phyloP scores from a whole-genome alignment of 2,329 filamentous ascomycete genomes.

The Diaporthe vaccinii region DNA sequence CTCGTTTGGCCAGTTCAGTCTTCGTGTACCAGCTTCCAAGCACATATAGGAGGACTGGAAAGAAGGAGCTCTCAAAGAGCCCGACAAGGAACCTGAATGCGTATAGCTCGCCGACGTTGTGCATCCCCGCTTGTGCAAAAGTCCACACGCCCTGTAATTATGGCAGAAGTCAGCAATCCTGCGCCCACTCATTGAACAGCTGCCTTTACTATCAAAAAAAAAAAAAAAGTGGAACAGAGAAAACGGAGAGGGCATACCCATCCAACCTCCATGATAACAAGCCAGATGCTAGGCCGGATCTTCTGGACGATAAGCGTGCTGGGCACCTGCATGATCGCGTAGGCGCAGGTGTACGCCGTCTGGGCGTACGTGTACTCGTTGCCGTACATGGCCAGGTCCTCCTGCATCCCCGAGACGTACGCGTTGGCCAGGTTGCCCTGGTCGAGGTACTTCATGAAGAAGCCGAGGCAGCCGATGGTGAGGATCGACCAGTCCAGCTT shows the following conservation, averaged over 20 bases:
- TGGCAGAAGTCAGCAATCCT: neutral
- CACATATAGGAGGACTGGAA: conserved; percentile 48
- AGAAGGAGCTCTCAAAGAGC: conserved; percentile 50
- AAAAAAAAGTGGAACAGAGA: neutral
- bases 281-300: conserved; percentile 49
- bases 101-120: conserved; percentile 46
- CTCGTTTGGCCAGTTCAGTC: conserved; percentile 48
- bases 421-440: conserved; percentile 46
- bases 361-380: conserved; percentile 46
- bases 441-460: conserved; percentile 48
- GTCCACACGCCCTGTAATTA: conserved; percentile 44
- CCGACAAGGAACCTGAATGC: conserved; percentile 52
- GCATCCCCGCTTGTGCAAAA: conserved; percentile 47
- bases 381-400: conserved; percentile 43
- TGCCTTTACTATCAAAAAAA: too few species aligned
- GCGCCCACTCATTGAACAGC: neutral
- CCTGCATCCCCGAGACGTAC: conserved; percentile 46
- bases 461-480: conserved; percentile 43
- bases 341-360: conserved; percentile 45
- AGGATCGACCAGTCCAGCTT: conserved; percentile 48
- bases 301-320: conserved; percentile 49
- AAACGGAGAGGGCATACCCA: conserved; percentile 42
- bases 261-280: conserved; percentile 49
- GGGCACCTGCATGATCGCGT: conserved; percentile 50
- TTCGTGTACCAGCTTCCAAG: conserved; percentile 50